phyloP scores from a whole-genome alignment of 192 early-diverging fungal species.

The Backusella luteola region DNA sequence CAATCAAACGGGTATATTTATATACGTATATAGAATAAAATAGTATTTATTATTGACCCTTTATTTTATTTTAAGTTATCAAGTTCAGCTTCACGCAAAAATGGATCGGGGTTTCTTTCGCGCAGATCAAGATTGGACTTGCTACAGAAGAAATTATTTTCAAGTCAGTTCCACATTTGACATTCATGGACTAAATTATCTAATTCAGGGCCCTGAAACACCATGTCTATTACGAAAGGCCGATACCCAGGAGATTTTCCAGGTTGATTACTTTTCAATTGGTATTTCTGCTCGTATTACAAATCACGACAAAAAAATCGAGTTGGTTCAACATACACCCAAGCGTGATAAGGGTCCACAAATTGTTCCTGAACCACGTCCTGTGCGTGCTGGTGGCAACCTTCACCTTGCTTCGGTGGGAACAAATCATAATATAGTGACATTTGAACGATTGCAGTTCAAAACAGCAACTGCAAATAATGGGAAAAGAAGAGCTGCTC shows the following conservation, averaged over 20 bases:
- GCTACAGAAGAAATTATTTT: slow-evolving; percentile 84
- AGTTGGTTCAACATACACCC: slow-evolving; percentile 84
- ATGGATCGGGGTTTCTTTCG: slow-evolving; percentile 82
- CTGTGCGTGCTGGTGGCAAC: slow-evolving; percentile 56
- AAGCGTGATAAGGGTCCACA: slow-evolving; percentile 96
- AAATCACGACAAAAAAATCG: slow-evolving; percentile 65
- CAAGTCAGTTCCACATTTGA: slow-evolving; percentile 59
- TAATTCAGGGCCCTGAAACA: slow-evolving; percentile 47
- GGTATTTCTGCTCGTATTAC: slow-evolving; percentile 73
- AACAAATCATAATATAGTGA: slow-evolving; percentile 49
- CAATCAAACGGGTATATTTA: slow-evolving; percentile 43
- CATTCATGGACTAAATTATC: slow-evolving; percentile 34
- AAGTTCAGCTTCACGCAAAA: slow-evolving; percentile 58
- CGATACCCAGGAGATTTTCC: slow-evolving; percentile 33
- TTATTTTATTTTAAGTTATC: slow-evolving; percentile 43
- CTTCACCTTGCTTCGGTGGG: slow-evolving; percentile 42
- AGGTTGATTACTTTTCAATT: slow-evolving; percentile 59
- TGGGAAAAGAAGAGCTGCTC: slow-evolving; percentile 80
- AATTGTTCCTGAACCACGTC: slow-evolving; percentile 59
- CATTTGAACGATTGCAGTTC: slow-evolving; percentile 92
- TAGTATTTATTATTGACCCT: background rate
- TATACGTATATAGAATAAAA: background rate
- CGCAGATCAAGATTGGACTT: slow-evolving; percentile 73
- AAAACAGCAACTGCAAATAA: slow-evolving; percentile 93
- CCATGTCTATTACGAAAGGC: slow-evolving; percentile 68